These are phyloP conservation scores for Ophiostoma angusticollis DNA, from an alignment of 2,329 filamentous ascomycete genomes.

Conservation along the genomic window DNA sequence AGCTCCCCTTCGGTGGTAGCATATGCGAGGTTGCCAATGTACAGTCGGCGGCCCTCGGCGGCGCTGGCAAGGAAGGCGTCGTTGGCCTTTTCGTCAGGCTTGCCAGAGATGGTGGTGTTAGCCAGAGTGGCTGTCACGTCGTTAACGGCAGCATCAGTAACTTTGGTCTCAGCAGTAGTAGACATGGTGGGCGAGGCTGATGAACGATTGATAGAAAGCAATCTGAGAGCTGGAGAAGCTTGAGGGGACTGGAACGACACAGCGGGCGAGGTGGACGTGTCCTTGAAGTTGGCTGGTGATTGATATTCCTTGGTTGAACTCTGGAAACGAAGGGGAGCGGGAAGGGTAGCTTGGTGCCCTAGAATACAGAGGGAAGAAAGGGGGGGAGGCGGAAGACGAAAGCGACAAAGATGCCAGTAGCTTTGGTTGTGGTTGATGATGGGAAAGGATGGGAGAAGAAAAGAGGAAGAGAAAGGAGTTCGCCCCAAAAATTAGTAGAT, in stretches of 20 bases:
- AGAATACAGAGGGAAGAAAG: slow-evolving; percentile 35
- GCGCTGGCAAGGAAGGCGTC: slow-evolving; percentile 94
- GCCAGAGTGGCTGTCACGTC: slow-evolving; percentile 63
- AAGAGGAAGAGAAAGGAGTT: slow-evolving; percentile 18
- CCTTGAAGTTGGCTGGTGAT: slow-evolving; percentile 12
- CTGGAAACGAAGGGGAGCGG: slow-evolving; percentile 56
- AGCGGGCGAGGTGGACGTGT: slow-evolving; percentile 31
- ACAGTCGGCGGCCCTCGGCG: slow-evolving; percentile 96
- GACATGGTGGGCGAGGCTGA: slow-evolving; percentile 56
- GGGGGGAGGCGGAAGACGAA: slow-evolving; percentile 15
- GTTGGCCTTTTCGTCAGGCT: slow-evolving; percentile 49
- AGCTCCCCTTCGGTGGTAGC: slow-evolving; percentile 99
- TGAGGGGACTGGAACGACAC: slow-evolving; percentile 10
- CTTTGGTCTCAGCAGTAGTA: slow-evolving; percentile 55
- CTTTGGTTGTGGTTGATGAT: slow-evolving; percentile 29
- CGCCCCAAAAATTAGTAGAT: slow-evolving; percentile 24
- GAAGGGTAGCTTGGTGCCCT: slow-evolving; percentile 87
- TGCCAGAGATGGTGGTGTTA: slow-evolving; percentile 56
- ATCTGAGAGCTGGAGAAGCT: slow-evolving; percentile 5
- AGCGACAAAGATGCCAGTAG: slow-evolving; percentile 8
- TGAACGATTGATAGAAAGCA: slow-evolving; percentile 2
- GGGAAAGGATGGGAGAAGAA: slow-evolving; percentile 20
- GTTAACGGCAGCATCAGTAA: slow-evolving; percentile 51
- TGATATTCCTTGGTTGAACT: slow-evolving; percentile 39
- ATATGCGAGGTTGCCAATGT: slow-evolving; percentile 99